phyloP scores from a whole-genome alignment of 2,329 filamentous ascomycete species.

The Tolypocladium sp. region DNA sequence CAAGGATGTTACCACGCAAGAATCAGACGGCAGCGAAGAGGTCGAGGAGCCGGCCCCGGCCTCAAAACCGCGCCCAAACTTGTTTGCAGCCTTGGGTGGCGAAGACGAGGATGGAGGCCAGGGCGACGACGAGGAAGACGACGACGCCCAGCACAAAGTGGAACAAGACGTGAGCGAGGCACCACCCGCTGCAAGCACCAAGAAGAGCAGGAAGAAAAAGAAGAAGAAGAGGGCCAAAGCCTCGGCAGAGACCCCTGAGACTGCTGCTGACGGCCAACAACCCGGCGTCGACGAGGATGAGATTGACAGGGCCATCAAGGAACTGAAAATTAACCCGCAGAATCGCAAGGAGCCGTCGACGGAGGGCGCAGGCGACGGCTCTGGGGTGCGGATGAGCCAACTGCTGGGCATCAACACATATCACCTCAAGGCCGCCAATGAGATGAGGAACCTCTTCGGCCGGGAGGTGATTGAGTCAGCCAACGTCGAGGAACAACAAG shows the following conservation, averaged over 20 bases:
- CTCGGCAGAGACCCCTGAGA: slow-evolving; percentile 7
- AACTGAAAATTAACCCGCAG: slow-evolving; percentile 30
- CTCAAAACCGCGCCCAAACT: slow-evolving; percentile 30
- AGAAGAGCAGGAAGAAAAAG: slow-evolving; percentile 26
- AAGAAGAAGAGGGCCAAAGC: slow-evolving; percentile 29
- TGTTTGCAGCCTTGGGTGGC: slow-evolving; percentile 44
- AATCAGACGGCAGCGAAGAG: slow-evolving; percentile 20
- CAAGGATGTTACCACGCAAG: slow-evolving; percentile 5
- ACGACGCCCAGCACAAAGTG: slow-evolving; percentile 14
- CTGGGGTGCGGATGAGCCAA: slow-evolving; percentile 21
- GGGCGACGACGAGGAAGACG: slow-evolving; percentile 19
- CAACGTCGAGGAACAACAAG: slow-evolving; percentile 37
- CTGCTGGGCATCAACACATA: slow-evolving; percentile 49
- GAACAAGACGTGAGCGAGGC: slow-evolving; percentile 4
- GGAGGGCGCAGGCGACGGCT: slow-evolving; percentile 2
- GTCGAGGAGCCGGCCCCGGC: slow-evolving; percentile 17
- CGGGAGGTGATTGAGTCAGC: slow-evolving; percentile 48
- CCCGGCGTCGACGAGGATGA: slow-evolving; percentile 33
- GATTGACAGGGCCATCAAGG: slow-evolving; percentile 44
- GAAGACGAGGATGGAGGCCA: slow-evolving; percentile 26
- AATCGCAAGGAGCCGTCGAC: slow-evolving; percentile 1
- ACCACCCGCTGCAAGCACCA: slow-evolving; percentile 9
- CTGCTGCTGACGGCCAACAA: neutral
- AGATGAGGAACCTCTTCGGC: slow-evolving; percentile 65
- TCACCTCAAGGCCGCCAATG: slow-evolving; percentile 76